Evolutionary conservation across 2,329 filamentous ascomycete genomes (phyloP).

Genomic region (Colletotrichum liriopes): DNA sequence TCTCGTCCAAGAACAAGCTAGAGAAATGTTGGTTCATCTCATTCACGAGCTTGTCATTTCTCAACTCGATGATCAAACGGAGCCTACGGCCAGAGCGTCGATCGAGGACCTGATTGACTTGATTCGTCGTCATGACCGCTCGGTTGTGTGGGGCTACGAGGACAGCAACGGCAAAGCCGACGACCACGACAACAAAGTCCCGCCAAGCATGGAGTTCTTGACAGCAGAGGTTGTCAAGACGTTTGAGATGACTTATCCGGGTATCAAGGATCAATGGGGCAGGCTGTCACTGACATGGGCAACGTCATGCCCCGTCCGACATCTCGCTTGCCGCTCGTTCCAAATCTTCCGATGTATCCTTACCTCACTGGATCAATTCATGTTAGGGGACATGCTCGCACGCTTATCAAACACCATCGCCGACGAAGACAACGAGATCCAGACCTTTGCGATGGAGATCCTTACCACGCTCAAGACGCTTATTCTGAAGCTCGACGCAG

Average conservation of each 20-base stretch:
- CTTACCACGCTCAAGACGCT: conserved; percentile 93
- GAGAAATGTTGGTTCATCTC: conserved; percentile 97
- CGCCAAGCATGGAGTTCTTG: conserved; percentile 88
- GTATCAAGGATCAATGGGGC: conserved; percentile 92
- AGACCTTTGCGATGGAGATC: conserved; percentile 98
- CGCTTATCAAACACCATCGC: conserved; percentile 97
- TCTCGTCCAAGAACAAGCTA: conserved; percentile 94
- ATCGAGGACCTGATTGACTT: conserved; percentile 92
- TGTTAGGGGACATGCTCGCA: conserved; percentile 97
- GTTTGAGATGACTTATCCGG: conserved; percentile 87
- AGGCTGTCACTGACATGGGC: conserved; percentile 94
- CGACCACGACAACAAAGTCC: conserved; percentile 84
- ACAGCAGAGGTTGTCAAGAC: conserved; percentile 87
- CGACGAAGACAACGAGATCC: conserved; percentile 93
- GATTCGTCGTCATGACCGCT: conserved; percentile 86
- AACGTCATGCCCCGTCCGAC: conserved; percentile 94
- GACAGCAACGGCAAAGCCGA: conserved; percentile 88
- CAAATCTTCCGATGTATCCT: conserved; percentile 97
- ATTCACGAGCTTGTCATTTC: conserved; percentile 95
- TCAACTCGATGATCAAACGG: conserved; percentile 79
- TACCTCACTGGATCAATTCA: conserved; percentile 89
- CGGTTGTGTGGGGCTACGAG: conserved; percentile 94
- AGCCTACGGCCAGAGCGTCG: conserved; percentile 74
- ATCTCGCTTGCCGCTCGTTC: conserved; percentile 96
- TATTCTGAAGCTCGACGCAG: conserved; percentile 85